Conservation (phyloP, 2,329 filamentous ascomycete species). For the Shiraia bambusicola region DNA sequence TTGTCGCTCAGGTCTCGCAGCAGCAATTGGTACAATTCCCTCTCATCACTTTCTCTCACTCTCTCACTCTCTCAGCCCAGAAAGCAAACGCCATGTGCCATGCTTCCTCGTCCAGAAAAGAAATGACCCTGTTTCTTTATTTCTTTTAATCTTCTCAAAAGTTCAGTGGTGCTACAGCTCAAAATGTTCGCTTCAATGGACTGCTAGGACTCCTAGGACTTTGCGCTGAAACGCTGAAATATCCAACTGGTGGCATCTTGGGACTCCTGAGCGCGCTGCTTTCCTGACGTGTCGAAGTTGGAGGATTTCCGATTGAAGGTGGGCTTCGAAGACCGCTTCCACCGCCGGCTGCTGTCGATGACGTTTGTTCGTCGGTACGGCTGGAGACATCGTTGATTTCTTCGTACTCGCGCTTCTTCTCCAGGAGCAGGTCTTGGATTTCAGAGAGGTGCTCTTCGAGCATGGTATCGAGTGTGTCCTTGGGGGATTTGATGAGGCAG, state of each 20-base stretch:
- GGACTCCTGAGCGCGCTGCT: conserved; percentile 18
- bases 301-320: conserved; percentile 15
- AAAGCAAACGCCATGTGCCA: conserved; percentile 9
- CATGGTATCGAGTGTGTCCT: conserved; percentile 57
- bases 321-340: conserved; percentile 25
- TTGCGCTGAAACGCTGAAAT: conserved; percentile 24
- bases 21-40: too few species aligned
- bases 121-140: not conserved
- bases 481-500: conserved; percentile 50
- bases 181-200: conserved; percentile 28
- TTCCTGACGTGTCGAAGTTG: conserved; percentile 19
- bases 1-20: too few species aligned
- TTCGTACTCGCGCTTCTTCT: conserved; percentile 45
- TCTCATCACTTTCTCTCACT: too few species aligned
- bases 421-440: conserved; percentile 51
- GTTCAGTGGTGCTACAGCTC: too few species aligned
- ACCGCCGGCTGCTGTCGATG: conserved; percentile 12
- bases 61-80: too few species aligned
- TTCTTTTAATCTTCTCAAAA: too few species aligned
- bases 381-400: conserved; percentile 22
- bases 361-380: conserved; percentile 23
- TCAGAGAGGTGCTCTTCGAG: conserved; percentile 54
- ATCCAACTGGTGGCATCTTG: conserved; percentile 30
- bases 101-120: conserved; percentile 7
- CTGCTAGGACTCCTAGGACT: conserved; percentile 28